Base-by-base conservation (phyloP, 2,329 filamentous ascomycete species). In the Verticillium dahliae region DNA sequence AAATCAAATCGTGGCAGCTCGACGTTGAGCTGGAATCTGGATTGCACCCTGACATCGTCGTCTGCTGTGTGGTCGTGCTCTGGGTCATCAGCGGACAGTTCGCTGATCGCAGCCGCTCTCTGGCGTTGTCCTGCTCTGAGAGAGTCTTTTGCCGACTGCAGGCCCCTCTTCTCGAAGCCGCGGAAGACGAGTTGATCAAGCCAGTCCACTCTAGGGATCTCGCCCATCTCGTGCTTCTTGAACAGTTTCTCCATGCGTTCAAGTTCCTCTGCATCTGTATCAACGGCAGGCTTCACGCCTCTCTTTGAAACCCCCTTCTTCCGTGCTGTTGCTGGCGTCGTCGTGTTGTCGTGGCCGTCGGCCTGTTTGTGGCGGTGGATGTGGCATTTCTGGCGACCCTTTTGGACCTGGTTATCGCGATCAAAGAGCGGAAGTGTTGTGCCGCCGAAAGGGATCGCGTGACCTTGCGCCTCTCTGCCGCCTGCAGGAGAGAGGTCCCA, bases 181-280 rank as follows among this genome's bases (percentile, higher is more conserved):
- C 94, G 88, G 72, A 96, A 99, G 2, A 97, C 93, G 68, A 98
- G 83, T 70, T 95, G 91, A 73, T 99, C 95, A 54, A 99, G 84
- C 96, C 95, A 99, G 69, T 96, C 91, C 57, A 97, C 90, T 15
- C 92, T 86, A 0, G 91, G 88, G 33, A 99, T 94, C 72, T 99
- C 95, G 18, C 92, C 93, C 90, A 97, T 96, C 72, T 99, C 96
- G 71, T 98, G 95, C 75, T 97, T 96, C 76, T 99, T 99, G 72
- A 99, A 90, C 27, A 98, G 75, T 60, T 87, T 89, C 71, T 98
- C 93, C 67, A 99, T 84, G 18, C 95, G 84, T 69, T 97, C 92
- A 64, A 97, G 83, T 74, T 99, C 95, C 60, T 91, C 87, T n/a
- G 78, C 78, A 63, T 96, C 87, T 67, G 89, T 89, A 62, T 90